Conservation (phyloP, 345 rosid genomes). For the Eucalyptus curtisii region DNA sequence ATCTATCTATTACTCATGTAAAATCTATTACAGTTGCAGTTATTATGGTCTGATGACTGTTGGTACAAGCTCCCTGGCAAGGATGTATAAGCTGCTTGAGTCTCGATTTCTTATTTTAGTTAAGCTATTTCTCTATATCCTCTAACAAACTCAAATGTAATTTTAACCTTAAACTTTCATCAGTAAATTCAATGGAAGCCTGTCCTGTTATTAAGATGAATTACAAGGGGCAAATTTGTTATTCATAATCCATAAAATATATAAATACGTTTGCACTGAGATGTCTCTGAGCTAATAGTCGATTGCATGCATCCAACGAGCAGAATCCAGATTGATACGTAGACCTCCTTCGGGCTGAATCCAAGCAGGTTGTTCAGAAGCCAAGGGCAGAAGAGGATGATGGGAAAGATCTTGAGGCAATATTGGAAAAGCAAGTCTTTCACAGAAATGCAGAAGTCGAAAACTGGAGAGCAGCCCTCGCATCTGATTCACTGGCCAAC, state of each 20-base stretch:
- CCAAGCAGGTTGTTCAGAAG: conserved; percentile 7
- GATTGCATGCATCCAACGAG: background rate
- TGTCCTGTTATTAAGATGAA: background rate
- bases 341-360: conserved; percentile 27
- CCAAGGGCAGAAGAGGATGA: conserved; percentile 73
- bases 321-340: conserved; percentile 1
- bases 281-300: background rate
- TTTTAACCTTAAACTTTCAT: background rate
- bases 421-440: conserved; percentile 69
- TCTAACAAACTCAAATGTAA: background rate
- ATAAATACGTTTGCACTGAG: background rate
- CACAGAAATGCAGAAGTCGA: conserved; percentile 79
- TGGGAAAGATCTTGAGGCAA: conserved; percentile 72
- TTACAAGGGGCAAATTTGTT: background rate
- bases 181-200: background rate
- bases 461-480: conserved; percentile 84
- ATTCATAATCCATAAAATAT: background rate
- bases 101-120: background rate
- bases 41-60: background rate
- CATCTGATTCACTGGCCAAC: conserved; percentile 92
- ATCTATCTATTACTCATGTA: background rate
- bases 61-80: background rate
- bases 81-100: background rate
- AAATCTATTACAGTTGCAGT: background rate
- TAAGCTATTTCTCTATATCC: background rate